These are phyloP conservation scores for Casuarina cunninghamiana DNA, from an alignment of 306 rosid genomes.

Conservation along the genomic window DNA sequence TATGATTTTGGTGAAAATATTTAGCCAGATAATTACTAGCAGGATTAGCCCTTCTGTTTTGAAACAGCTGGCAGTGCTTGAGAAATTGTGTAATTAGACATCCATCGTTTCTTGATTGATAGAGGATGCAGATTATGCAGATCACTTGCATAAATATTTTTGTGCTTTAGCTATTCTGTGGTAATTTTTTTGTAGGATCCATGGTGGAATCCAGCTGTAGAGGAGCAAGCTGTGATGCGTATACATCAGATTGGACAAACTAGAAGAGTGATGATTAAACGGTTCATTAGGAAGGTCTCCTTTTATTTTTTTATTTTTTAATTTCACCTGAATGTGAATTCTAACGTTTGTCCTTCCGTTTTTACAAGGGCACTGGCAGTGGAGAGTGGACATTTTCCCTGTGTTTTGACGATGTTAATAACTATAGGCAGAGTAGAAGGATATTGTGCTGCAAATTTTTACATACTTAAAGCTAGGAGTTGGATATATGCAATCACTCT, in stretches of 20 bases:
- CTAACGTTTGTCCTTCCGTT: not conserved
- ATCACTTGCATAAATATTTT: not conserved
- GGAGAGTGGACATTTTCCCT: not conserved
- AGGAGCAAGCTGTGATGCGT: conserved; percentile 99
- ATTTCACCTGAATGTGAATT: not conserved
- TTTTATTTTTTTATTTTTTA: conserved; percentile 1
- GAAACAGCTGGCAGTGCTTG: not conserved
- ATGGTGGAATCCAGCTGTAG: conserved; percentile 99
- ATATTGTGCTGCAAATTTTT: not conserved
- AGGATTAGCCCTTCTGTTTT: not conserved
- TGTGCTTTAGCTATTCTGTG: not conserved
- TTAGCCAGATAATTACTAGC: not conserved
- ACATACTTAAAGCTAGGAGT: not conserved
- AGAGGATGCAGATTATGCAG: not conserved
- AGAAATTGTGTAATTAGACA: not conserved
- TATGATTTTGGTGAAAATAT: not conserved
- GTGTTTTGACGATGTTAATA: not conserved
- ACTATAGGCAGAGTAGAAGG: not conserved
- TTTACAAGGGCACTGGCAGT: not conserved
- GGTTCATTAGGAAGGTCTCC: conserved; percentile 82
- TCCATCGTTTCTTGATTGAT: not conserved
- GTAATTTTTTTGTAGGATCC: conserved; percentile 64
- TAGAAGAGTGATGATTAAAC: conserved; percentile 68
- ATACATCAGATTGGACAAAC: conserved; percentile 98
- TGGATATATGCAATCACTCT: not conserved